Conservation (phyloP, 2,329 filamentous ascomycete species). For the Phialophora tarda region DNA sequence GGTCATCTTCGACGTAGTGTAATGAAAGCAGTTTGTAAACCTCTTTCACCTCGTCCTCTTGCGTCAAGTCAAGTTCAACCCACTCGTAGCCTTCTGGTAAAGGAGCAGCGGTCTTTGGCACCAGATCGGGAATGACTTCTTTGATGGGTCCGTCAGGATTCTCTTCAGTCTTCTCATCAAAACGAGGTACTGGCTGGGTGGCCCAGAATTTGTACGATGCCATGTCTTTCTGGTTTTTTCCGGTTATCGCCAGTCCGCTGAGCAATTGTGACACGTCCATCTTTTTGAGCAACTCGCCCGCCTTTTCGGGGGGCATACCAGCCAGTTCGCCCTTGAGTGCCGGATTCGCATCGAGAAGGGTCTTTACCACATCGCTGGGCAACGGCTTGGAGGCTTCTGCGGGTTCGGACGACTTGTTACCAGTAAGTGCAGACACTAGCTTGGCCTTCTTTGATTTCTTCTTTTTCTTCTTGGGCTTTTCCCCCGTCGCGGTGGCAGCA, state of each 20-base stretch:
- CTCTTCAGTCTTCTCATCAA: slow-evolving; percentile 64
- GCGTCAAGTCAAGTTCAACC: slow-evolving; percentile 84
- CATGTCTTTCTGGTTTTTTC: slow-evolving; percentile 95
- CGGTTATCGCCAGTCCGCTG: slow-evolving; percentile 68
- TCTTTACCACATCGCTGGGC: slow-evolving; percentile 34
- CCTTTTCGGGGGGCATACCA: slow-evolving; percentile 68
- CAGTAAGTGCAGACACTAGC: slow-evolving; percentile 34
- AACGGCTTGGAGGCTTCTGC: slow-evolving; percentile 35
- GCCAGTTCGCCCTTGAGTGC: slow-evolving; percentile 75
- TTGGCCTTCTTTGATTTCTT: slow-evolving; percentile 40
- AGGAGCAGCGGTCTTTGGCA: slow-evolving; percentile 75
- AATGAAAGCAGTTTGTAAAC: slow-evolving; percentile 89
- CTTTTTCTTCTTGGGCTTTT: slow-evolving; percentile 38
- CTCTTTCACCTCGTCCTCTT: slow-evolving; percentile 80
- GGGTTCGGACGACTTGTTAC: slow-evolving; percentile 27
- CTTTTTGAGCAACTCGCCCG: slow-evolving; percentile 57
- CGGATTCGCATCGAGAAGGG: slow-evolving; percentile 57
- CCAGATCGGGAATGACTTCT: slow-evolving; percentile 75
- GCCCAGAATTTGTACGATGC: slow-evolving; percentile 98
- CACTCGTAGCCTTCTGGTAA: slow-evolving; percentile 89
- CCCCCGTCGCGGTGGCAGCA: slow-evolving; percentile 9
- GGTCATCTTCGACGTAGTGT: slow-evolving; percentile 96
- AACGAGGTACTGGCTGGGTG: slow-evolving; percentile 91
- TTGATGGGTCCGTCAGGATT: slow-evolving; percentile 82
- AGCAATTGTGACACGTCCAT: slow-evolving; percentile 56